Base-by-base conservation (phyloP, 2,329 filamentous ascomycete genomes). In the Curvularia spicifera region DNA sequence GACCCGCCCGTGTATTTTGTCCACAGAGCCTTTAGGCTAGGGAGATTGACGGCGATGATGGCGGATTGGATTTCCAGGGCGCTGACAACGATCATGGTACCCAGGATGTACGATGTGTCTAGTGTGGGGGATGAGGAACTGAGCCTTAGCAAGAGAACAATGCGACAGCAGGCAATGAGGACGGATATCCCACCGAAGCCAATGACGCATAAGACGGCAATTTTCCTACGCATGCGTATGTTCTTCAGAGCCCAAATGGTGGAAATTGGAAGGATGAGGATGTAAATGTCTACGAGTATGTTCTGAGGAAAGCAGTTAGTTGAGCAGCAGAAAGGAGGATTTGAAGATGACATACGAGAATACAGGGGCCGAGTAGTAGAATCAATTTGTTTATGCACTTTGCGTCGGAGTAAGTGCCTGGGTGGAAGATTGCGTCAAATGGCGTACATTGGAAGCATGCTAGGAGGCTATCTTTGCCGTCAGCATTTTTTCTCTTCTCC, bases 211-310 rank as follows among this genome's bases (percentile, higher is more conserved):
- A 57, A n/a, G 20, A 48, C 43, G 8, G 54, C 51, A 9, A 48
- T 37, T 37, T 57, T 53, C 7, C 49, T 43, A 2, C 54, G 54
- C 8, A 47, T 5, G 20, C 45, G 44, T n/a, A 53, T 53, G 2
- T 31, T 51, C 9, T 31, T 51, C 2, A 57, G 22, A 12, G 20
- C 10, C 28, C 51, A 35, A 8, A 57, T 33, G 22, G 43, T 53
- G 20, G 54, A 51, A 13, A 57, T 57, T 15, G 54, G 49, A 0
- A 57, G 35, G 5, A 40, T 29, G 4, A 57, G 31, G 1, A 57
- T 53, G 20, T 53, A 57, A 28, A 57, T 28, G 43, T 57, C 54
- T 15, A 53, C 51, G 6, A 57, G 10, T 7, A 57, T 53, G 26
- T 57, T 53, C 54, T 57, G 18, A 4, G n/a, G 10, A 20, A 15